These are phyloP conservation scores for Skeletonema menzelii DNA, from an alignment of 108 stramenopile species.

Conservation along the genomic window DNA sequence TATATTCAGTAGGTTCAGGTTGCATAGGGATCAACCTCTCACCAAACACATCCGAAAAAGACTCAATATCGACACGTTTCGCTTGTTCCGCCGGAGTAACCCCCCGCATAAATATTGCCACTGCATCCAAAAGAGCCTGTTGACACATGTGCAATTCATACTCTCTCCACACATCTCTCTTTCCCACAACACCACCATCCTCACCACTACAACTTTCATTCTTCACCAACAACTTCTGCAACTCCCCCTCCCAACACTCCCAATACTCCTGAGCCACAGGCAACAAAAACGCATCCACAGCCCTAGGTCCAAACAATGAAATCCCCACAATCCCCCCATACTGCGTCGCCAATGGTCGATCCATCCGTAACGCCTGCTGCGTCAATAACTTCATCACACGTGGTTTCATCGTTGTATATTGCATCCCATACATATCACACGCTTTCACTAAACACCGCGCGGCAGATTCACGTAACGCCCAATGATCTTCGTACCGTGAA, in stretches of 20 bases:
- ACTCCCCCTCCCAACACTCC: slow-evolving; percentile 61
- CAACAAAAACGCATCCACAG: slow-evolving; percentile 80
- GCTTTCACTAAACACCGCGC: slow-evolving; percentile 61
- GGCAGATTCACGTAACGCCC: slow-evolving; percentile 71
- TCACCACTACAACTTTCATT: not conserved
- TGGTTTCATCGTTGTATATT: slow-evolving; percentile 78
- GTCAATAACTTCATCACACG: slow-evolving; percentile 64
- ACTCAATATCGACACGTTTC: slow-evolving; percentile 47
- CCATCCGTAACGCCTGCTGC: slow-evolving; percentile 45
- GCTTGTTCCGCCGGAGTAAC: slow-evolving; percentile 43
- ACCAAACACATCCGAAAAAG: slow-evolving; percentile 69
- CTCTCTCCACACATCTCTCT: slow-evolving; percentile 35
- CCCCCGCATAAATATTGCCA: slow-evolving; percentile 51
- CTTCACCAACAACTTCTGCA: not conserved
- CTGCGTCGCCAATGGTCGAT: slow-evolving; percentile 52
- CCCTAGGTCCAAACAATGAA: slow-evolving; percentile 74
- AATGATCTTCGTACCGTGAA: slow-evolving; percentile 61
- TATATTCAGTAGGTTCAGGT: slow-evolving; percentile 54
- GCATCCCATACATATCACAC: slow-evolving; percentile 66
- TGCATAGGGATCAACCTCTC: slow-evolving; percentile 64
- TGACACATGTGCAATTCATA: slow-evolving; percentile 72
- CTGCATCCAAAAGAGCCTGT: slow-evolving; percentile 67
- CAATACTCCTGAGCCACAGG: slow-evolving; percentile 68
- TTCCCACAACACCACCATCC: not conserved
- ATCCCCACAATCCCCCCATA: slow-evolving; percentile 85